A percentile compares a stretch with the other conserved stretches of the same genome.
phyloP scores from a whole-genome alignment of 768 basidiomycete species.

The Coprinellus micaceus region DNA sequence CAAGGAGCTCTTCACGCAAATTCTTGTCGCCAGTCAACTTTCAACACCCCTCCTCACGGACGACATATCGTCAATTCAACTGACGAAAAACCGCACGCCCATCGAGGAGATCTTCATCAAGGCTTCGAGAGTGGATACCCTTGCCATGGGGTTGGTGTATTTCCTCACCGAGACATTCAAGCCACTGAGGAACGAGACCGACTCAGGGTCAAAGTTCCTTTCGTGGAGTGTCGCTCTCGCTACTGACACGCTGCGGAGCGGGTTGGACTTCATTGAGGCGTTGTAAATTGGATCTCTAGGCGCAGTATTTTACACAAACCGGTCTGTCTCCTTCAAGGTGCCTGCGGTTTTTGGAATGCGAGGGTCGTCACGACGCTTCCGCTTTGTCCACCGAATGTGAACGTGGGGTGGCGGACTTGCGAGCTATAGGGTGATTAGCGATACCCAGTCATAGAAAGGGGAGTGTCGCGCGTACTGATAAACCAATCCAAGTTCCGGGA shows the following conservation, averaged over 20 bases:
- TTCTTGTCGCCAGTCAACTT: constrained; percentile 74
- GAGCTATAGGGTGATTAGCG: constrained; percentile 42
- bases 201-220: constrained; percentile 40
- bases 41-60: constrained; percentile 57
- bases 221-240: constrained; percentile 68
- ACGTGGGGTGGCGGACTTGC: constrained; percentile 66
- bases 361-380: constrained; percentile 70
- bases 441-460: neutral
- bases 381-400: constrained; percentile 72
- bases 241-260: constrained; percentile 63
- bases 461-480: constrained; percentile 75
- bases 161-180: constrained; percentile 52
- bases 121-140: constrained; percentile 55
- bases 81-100: constrained; percentile 50
- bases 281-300: constrained; percentile 16
- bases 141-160: constrained; percentile 74
- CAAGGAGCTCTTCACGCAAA: constrained; percentile 58
- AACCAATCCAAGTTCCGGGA: constrained; percentile 42
- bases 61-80: constrained; percentile 31
- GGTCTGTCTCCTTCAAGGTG: neutral
- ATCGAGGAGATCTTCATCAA: constrained; percentile 82
- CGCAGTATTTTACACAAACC: neutral
- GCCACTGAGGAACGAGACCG: constrained; percentile 27
- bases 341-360: constrained; percentile 53
- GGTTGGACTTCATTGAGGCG: constrained; percentile 50